Evolutionary conservation across 495 filamentous ascomycete species (phyloP).

Genomic region (Neurospora tetrasperma): DNA sequence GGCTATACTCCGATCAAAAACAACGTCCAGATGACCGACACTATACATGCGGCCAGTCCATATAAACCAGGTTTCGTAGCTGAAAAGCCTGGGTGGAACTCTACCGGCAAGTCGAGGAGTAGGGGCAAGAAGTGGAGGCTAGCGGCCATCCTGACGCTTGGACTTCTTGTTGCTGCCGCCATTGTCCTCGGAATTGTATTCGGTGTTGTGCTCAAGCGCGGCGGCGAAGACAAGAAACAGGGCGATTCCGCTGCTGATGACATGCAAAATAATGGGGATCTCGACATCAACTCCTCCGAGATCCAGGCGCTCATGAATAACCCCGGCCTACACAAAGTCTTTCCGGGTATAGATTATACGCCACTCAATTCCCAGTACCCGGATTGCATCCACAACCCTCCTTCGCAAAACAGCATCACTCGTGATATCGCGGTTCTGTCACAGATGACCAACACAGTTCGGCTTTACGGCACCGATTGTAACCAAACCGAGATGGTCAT

Average conservation of each 20-base stretch:
- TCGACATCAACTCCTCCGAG: slow-evolving; percentile 63
- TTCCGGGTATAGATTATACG: slow-evolving; percentile 95
- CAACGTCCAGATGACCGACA: slow-evolving; percentile 12
- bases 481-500: slow-evolving; percentile 96
- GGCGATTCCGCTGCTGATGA: slow-evolving; percentile 29
- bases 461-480: slow-evolving; percentile 94
- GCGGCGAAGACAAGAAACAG: slow-evolving; percentile 2
- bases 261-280: slow-evolving; percentile 49
- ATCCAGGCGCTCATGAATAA: slow-evolving; percentile 79
- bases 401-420: slow-evolving; percentile 89
- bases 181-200: slow-evolving; percentile 74
- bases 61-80: slow-evolving; percentile 5
- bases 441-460: slow-evolving; percentile 80
- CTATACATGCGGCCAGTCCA: slow-evolving; percentile 11
- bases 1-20: slow-evolving; percentile 32
- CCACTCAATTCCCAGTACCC: slow-evolving; percentile 87
- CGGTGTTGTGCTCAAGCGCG: slow-evolving; percentile 51
- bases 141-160: slow-evolving; percentile 51
- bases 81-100: slow-evolving; percentile 51
- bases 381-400: slow-evolving; percentile 64
- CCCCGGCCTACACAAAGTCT: slow-evolving; percentile 74
- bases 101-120: slow-evolving; percentile 35
- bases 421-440: slow-evolving; percentile 84
- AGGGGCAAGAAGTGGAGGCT: slow-evolving; percentile 60
- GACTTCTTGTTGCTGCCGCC: slow-evolving; percentile 52